Conservation (phyloP, 108 stramenopile genomes). For the Nannochloropsis oceanica region DNA sequence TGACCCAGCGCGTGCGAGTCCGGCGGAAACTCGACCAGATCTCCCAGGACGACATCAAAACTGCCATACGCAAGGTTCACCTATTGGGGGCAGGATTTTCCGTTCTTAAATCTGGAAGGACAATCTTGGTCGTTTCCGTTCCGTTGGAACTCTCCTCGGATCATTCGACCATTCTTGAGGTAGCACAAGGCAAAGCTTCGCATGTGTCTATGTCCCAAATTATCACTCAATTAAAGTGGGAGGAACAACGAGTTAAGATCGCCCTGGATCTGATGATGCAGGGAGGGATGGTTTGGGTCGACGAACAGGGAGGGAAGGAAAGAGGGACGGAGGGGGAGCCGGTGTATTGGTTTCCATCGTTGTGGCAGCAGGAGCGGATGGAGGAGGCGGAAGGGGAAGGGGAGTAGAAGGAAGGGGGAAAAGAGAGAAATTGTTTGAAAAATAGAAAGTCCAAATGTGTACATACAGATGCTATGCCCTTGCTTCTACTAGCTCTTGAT, state of each 20-base stretch:
- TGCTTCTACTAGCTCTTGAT: no score
- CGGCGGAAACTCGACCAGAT: conserved; percentile 3
- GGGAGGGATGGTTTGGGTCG: conserved; percentile 33
- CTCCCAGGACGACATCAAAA: conserved; percentile 14
- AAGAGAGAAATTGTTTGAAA: neutral
- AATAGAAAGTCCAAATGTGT: no score
- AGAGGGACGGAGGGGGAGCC: neutral
- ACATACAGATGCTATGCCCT: no score
- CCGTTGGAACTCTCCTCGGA: conserved; percentile 23
- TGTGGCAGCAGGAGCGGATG: conserved; percentile 22
- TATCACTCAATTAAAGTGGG: conserved; percentile 3
- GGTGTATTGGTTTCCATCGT: conserved; percentile 20
- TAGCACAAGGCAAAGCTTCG: conserved; percentile 6
- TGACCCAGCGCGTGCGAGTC: conserved; percentile 14
- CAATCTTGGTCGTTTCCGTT: conserved; percentile 23
- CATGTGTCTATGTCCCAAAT: conserved; percentile 7
- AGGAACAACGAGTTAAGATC: neutral
- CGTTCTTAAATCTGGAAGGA: conserved; percentile 8
- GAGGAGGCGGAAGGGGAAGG: conserved; percentile 6
- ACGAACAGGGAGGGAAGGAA: conserved; percentile 4
- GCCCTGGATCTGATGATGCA: conserved; percentile 16
- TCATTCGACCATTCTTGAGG: conserved; percentile 12
- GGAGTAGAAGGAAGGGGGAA: neutral
- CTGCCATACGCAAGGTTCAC: conserved; percentile 14
- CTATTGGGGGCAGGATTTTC: conserved; percentile 23